phyloP scores from a whole-genome alignment of 1,284 basidiomycete species.

The Caloboletus firmus region DNA sequence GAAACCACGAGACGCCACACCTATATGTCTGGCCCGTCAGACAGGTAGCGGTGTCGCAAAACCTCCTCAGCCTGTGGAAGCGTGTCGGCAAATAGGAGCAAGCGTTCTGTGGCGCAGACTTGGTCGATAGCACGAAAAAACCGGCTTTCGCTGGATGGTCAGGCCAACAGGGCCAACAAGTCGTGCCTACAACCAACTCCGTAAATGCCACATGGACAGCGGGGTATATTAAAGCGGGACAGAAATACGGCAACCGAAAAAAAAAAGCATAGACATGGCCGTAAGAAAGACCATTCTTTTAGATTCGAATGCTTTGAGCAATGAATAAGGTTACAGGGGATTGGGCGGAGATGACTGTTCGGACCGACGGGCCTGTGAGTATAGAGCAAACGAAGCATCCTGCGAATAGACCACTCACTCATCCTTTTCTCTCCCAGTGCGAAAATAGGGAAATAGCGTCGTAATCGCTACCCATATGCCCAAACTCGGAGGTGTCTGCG shows the following conservation, averaged over 20 bases:
- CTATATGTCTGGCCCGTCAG: too few relatives aligned
- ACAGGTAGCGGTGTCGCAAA: background rate
- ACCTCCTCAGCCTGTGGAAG: background rate
- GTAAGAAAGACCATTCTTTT: background rate
- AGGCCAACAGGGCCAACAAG: slow-evolving; percentile 6
- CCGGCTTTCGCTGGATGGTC: background rate
- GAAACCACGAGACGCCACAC: background rate
- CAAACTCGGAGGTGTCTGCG: background rate
- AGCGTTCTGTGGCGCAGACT: slow-evolving; percentile 5
- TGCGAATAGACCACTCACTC: too few relatives aligned
- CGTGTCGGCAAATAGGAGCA: background rate
- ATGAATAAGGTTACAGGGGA: background rate
- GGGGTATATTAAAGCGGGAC: background rate
- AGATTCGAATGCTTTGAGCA: background rate
- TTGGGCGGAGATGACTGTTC: background rate
- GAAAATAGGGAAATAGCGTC: background rate
- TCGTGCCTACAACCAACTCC: background rate
- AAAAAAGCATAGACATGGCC: background rate
- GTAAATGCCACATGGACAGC: background rate
- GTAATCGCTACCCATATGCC: background rate
- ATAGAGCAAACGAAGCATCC: background rate
- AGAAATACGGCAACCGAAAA: background rate
- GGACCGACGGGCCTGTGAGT: background rate
- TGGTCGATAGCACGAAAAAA: background rate
- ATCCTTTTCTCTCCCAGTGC: background rate